Evolutionary conservation across 2,329 filamentous ascomycete genomes (phyloP).

Genomic region (Aspergillus ustus): DNA sequence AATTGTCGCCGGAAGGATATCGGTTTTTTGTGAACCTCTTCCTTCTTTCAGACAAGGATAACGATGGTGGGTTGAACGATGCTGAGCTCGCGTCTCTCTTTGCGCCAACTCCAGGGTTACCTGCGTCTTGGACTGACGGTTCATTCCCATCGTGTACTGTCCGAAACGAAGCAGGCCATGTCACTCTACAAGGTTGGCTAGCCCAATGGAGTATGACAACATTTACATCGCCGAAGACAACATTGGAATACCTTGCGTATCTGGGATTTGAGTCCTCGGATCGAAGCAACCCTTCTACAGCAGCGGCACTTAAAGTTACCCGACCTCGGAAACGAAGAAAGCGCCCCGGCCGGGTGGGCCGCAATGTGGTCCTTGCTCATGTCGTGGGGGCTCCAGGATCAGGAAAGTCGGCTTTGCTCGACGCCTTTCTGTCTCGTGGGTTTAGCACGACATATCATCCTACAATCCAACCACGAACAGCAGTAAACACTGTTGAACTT

Average conservation of each 20-base stretch:
- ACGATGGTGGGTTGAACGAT: conserved; percentile 90
- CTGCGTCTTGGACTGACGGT: conserved; percentile 82
- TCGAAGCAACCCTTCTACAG: conserved; percentile 72
- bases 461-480: conserved; percentile 90
- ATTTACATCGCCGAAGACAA: conserved; percentile 92
- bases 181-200: conserved; percentile 96
- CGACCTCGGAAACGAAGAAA: conserved; percentile 85
- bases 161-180: conserved; percentile 90
- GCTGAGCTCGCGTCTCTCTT: conserved; percentile 84
- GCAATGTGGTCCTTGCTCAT: conserved; percentile 94
- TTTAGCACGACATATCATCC: conserved; percentile 85
- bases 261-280: conserved; percentile 87
- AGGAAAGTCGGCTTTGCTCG: conserved; percentile 88
- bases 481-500: conserved; percentile 95
- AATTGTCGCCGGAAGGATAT: conserved; percentile 91
- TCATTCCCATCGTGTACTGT: conserved; percentile 93
- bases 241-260: conserved; percentile 93
- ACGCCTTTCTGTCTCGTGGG: conserved; percentile 86
- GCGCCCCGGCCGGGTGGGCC: conserved; percentile 81
- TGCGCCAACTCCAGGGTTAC: conserved; percentile 88
- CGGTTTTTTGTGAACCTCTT: conserved; percentile 98
- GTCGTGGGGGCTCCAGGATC: conserved; percentile 83
- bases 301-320: conserved; percentile 86
- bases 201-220: conserved; percentile 99
- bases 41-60: conserved; percentile 93